A percentile compares a stretch with the other conserved stretches of the same genome.
phyloP scores from a whole-genome alignment of 1,284 basidiomycete species.

The Trichosporon sp. region DNA sequence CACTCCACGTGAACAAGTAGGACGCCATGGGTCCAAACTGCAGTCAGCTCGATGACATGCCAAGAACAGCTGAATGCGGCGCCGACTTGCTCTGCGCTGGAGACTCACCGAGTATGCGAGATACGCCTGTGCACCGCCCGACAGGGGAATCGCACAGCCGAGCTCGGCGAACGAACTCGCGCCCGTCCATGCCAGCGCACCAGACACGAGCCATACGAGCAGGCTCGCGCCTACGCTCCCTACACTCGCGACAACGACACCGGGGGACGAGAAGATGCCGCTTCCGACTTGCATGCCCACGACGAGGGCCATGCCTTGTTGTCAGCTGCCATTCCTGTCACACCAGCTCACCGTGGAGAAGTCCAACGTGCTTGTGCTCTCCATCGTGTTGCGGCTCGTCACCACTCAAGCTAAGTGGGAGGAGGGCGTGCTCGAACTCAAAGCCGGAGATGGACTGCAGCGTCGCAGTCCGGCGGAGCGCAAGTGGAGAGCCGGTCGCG shows the following conservation, averaged over 20 bases:
- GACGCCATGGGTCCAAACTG: constrained; percentile 79
- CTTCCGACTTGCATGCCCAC: constrained; percentile 86
- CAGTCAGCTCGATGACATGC: constrained; percentile 22
- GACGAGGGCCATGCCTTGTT: constrained; percentile 77
- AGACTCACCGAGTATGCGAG: constrained; percentile 69
- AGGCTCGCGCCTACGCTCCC: constrained; percentile 82
- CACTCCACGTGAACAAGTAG: constrained; percentile 85
- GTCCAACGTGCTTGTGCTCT: constrained; percentile 72
- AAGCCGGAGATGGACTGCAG: constrained; percentile 64
- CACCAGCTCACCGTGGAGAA: constrained; percentile 67
- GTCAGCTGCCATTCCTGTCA: not conserved
- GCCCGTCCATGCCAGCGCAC: constrained; percentile 87
- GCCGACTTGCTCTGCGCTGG: too few species aligned
- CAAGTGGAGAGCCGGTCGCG: constrained; percentile 48
- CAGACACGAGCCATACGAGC: constrained; percentile 75
- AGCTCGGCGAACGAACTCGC: constrained; percentile 88
- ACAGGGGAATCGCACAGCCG: constrained; percentile 60
- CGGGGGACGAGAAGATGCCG: constrained; percentile 90
- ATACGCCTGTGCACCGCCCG: constrained; percentile 90
- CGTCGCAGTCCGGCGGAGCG: constrained; percentile 60
- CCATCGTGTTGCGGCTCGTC: constrained; percentile 58
- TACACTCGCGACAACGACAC: constrained; percentile 83
- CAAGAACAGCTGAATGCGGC: too few species aligned
- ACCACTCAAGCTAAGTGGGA: constrained; percentile 74
- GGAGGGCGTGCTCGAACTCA: constrained; percentile 72